Percentiles rank a stretch among this genome's conserved stretches.
These are phyloP conservation scores for Colletotrichum sp. DNA, from an alignment of 2,329 filamentous ascomycete genomes.

Conservation along the genomic window DNA sequence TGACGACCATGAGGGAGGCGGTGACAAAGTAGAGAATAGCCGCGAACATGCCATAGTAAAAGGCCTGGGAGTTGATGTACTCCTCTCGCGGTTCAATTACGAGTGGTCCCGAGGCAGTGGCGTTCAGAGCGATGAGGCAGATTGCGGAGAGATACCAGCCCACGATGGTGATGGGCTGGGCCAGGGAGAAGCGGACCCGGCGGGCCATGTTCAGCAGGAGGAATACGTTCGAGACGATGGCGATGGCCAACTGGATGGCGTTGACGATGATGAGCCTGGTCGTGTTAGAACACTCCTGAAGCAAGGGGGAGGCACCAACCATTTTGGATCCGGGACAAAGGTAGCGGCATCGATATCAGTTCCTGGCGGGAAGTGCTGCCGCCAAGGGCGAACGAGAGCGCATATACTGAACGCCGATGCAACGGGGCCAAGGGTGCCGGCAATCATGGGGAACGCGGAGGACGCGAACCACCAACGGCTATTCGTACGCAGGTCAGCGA, in stretches of 20 bases:
- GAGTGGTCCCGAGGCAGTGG: constrained; percentile 68
- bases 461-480: constrained; percentile 70
- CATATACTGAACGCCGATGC: constrained; percentile 89
- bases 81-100: constrained; percentile 43
- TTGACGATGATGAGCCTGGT: constrained; percentile 75
- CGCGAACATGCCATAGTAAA: constrained; percentile 84
- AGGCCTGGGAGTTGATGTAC: constrained; percentile 79
- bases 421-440: constrained; percentile 83
- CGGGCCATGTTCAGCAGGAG: constrained; percentile 88
- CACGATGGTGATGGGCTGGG: constrained; percentile 82
- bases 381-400: constrained; percentile 82
- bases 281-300: background rate
- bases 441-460: constrained; percentile 76
- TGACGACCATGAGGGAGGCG: constrained; percentile 77
- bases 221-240: constrained; percentile 79
- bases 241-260: constrained; percentile 76
- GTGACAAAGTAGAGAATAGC: constrained; percentile 81
- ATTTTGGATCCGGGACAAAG: constrained; percentile 71
- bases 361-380: constrained; percentile 58
- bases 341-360: constrained; percentile 52
- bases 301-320: constrained; percentile 46
- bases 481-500: background rate
- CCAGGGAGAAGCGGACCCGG: constrained; percentile 78
- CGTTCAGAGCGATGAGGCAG: constrained; percentile 69
- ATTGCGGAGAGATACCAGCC: constrained; percentile 75